Evolutionary conservation across 371 early-diverging fungal genomes (phyloP).

Genomic region (Zychaea mexicana): DNA sequence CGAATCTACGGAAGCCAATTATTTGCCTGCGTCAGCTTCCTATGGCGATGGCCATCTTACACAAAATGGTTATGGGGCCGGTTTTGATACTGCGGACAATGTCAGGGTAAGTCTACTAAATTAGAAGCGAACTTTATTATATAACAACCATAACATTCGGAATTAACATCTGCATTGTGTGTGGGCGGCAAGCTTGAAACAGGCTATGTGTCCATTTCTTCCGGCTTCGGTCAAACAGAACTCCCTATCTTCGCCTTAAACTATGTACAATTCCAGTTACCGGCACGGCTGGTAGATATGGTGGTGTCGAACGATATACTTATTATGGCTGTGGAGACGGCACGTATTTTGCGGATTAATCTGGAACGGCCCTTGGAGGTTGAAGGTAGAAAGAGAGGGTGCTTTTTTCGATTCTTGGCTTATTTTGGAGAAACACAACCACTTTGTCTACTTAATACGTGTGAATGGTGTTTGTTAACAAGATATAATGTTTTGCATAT

Average conservation of each 20-base stretch:
- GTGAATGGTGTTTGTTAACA: not conserved
- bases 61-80: constrained; percentile 14
- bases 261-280: constrained; percentile 81
- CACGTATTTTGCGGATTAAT: constrained; percentile 74
- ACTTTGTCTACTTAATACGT: too few relatives aligned
- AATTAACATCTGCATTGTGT: not conserved
- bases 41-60: constrained; percentile 12
- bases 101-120: constrained; percentile 18
- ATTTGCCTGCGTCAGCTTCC: constrained; percentile 12
- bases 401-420: not conserved
- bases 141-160: not conserved
- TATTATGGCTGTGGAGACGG: constrained; percentile 69
- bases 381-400: constrained; percentile 23
- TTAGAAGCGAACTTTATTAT: not conserved
- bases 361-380: constrained; percentile 38
- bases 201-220: constrained; percentile 48
- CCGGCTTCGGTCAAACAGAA: constrained; percentile 51
- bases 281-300: constrained; percentile 66
- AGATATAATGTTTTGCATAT: not conserved
- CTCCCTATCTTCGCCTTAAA: constrained; percentile 75
- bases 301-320: constrained; percentile 82
- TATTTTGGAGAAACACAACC: not conserved
- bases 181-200: constrained; percentile 48
- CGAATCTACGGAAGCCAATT: constrained; percentile 28
- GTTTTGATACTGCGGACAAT: constrained; percentile 25